phyloP scores from a whole-genome alignment of 352 stramenopile species.

The Elongisporangium undulatum region DNA sequence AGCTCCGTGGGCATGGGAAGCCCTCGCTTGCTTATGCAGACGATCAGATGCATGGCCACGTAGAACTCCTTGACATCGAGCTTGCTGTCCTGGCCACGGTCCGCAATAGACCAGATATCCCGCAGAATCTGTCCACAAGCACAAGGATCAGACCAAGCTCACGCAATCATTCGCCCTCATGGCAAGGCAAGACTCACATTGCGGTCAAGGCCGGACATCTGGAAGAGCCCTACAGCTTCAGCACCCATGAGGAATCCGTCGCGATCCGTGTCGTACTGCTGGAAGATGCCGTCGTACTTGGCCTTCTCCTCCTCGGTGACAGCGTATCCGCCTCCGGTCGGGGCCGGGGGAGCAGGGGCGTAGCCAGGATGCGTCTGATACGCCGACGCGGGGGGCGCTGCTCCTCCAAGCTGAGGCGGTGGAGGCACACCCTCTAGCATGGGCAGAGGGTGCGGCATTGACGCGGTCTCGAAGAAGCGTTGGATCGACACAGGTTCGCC shows the following conservation, averaged over 20 bases:
- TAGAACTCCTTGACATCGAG: constrained; percentile 93
- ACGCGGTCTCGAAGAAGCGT: constrained; percentile 64
- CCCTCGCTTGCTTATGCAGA: constrained; percentile 91
- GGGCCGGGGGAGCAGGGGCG: not conserved
- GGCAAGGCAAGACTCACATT: constrained; percentile 33
- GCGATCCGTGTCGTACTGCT: constrained; percentile 86
- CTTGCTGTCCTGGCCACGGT: constrained; percentile 89
- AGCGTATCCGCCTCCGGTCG: constrained; percentile 45
- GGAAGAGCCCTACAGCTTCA: constrained; percentile 91
- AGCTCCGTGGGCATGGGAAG: constrained; percentile 68
- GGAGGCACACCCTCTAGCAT: constrained; percentile 60
- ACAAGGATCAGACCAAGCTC: constrained; percentile 4
- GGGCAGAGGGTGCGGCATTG: constrained; percentile 49
- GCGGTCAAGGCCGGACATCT: constrained; percentile 90
- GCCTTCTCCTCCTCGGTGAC: constrained; percentile 86
- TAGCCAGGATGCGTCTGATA: no score
- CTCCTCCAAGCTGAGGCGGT: constrained; percentile 16
- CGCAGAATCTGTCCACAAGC: constrained; percentile 52
- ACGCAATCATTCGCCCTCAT: not conserved
- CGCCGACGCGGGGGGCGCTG: no score
- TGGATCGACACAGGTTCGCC: constrained; percentile 61
- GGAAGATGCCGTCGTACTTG: constrained; percentile 91
- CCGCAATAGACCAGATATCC: constrained; percentile 91
- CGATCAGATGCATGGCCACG: constrained; percentile 96
- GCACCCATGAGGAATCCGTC: constrained; percentile 90